phyloP scores from a whole-genome alignment of 257 asterid genomes.

The Nicotiana knightiana region DNA sequence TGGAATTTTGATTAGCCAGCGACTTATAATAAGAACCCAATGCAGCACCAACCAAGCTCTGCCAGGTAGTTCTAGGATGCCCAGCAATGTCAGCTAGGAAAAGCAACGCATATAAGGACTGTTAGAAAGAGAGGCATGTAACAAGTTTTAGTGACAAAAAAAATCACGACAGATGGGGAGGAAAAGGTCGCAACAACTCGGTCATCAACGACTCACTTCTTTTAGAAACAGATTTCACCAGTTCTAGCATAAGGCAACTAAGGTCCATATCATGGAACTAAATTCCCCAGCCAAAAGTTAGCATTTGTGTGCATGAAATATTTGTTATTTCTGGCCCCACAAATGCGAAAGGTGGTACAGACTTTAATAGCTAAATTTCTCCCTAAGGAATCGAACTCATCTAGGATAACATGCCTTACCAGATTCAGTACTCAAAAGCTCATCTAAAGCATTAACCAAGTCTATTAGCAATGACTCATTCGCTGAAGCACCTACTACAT shows the following conservation, averaged over 20 bases:
- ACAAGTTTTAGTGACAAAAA: slow-evolving; percentile 3
- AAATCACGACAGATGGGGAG: neutral
- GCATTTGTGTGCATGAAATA: neutral
- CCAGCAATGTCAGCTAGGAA: slow-evolving; percentile 36
- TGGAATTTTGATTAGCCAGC: slow-evolving; percentile 28
- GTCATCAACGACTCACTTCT: neutral
- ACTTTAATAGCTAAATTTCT: neutral
- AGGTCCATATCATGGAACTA: neutral
- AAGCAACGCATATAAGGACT: slow-evolving; percentile 1
- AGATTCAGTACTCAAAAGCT: slow-evolving; percentile 44
- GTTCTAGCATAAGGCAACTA: neutral
- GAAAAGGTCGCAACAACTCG: neutral
- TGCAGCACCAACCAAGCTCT: slow-evolving; percentile 71
- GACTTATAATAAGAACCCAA: slow-evolving; percentile 52
- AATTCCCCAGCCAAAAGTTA: neutral
- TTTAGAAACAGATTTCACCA: slow-evolving; percentile 2
- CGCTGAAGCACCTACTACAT: slow-evolving; percentile 34
- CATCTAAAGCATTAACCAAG: slow-evolving; percentile 60
- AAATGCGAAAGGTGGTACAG: neutral
- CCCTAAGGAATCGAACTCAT: slow-evolving; percentile 3
- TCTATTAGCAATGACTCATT: slow-evolving; percentile 47
- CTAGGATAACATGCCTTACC: slow-evolving; percentile 41
- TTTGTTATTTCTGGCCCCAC: neutral
- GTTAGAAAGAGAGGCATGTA: slow-evolving; percentile 11
- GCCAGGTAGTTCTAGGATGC: slow-evolving; percentile 35